Evolutionary conservation across 2,329 filamentous ascomycete species (phyloP), one percentile per base, ranked within the genome.

Genomic region (Sphaerulina vaccinii): DNA sequence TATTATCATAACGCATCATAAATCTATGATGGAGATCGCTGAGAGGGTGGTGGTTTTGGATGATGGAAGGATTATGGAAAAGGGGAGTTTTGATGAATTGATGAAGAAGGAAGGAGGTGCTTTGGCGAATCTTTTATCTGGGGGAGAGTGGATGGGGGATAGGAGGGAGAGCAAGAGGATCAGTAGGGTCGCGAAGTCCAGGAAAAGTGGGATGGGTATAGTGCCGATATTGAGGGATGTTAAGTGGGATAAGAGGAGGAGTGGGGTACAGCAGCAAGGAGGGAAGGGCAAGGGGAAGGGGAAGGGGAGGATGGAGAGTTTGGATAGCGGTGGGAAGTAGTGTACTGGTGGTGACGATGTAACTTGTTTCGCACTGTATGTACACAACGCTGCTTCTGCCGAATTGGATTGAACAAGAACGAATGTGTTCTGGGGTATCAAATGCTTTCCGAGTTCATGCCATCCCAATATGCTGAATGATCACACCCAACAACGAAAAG

Each of bases 11-110:
- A 96, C 90, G 42, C 92, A 96, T 70, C 82, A 79, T 51, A 77
- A 75, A 55, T 86, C 92, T 64, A 95, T 96, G 89, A 96, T 97
- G 88, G 78, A 79, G 51, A 80, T 88, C 52, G 87, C 86, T 0
- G 84, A 90, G 65, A 77, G 81, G 38, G 75, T 96, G 6, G 75
- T 92, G 1, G 82, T 96, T 56, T 61, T 85, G 53, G 76, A 95
- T 22, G 80, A 87, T n/a, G 80, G 83, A 0, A 78, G 80, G 2
- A 74, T 80, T 1, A 81, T 88, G 5, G 86, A 92, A 65, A 71
- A 78, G 49, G 91, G 91, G 0, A 63, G 68, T 0, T 96, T 85
- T 68, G 71, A 78, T 1, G 81, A 82, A 52, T 68, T 96, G 61
- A 61, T 80, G 39, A 59, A 21, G 41, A 61, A 52, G 50, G 61